phyloP scores from a whole-genome alignment of 1,284 basidiomycete genomes.

The Thelephora terrestris region DNA sequence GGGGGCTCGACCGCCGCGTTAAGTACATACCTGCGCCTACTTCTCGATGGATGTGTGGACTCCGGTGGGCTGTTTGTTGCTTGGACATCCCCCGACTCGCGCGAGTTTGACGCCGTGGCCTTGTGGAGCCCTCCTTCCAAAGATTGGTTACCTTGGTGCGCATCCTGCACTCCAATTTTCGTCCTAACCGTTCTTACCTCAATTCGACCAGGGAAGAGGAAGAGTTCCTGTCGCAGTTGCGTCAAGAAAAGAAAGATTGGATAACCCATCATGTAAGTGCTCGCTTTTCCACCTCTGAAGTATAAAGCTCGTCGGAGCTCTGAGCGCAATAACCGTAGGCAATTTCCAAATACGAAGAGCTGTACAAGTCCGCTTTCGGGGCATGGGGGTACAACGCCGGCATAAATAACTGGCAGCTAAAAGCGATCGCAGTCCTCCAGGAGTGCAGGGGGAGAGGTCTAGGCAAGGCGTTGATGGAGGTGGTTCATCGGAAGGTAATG shows the following conservation, averaged over 20 bases:
- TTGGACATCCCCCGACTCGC: not conserved
- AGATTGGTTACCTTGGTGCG: not conserved
- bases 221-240: not conserved
- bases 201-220: not conserved
- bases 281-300: not conserved
- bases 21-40: not conserved
- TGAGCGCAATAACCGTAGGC: not conserved
- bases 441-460: conserved; percentile 13
- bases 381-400: conserved; percentile 10
- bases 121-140: not conserved
- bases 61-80: not conserved
- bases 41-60: not conserved
- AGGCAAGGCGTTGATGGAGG: conserved; percentile 12
- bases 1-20: not conserved
- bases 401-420: conserved; percentile 16
- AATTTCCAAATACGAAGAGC: conserved; percentile 16
- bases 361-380: conserved; percentile 14
- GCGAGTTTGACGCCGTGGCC: not conserved
- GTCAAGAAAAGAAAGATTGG: not conserved
- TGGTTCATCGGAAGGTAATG: conserved; percentile 13
- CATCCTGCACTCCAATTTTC: not conserved
- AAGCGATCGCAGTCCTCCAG: conserved; percentile 16
- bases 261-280: not conserved
- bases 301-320: not conserved
- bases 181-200: not conserved